Evolutionary conservation across 306 rosid genomes (phyloP), one percentile per base, ranked within the genome.

Genomic region (Acacia confusa): DNA sequence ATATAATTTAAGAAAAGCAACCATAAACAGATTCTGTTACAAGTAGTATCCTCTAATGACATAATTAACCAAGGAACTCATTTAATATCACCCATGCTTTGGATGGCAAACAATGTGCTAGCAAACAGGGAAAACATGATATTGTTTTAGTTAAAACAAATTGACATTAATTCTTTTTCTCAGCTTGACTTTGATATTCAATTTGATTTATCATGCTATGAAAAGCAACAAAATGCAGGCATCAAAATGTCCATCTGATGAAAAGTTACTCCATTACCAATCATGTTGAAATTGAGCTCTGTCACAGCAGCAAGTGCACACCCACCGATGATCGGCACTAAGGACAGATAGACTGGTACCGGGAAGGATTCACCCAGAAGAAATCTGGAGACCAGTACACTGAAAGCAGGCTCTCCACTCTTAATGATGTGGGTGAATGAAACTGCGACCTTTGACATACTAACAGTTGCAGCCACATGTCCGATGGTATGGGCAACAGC

Each of bases 381-480:
- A 70, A 94, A 82, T 85, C 97, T 91, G 1, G 98, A 94, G 82
- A 94, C 97, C 89, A 94, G 63, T 20, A 92, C 98, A 57, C 92
- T 94, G 57, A 94, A 94, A 85, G 98, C 98, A 70, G 97, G 98
- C 76, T 94, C 98, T 48, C 97, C 98, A 82, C 98, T 94, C 93
- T 94, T 94, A 83, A 94, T 94, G 69, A 94, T 94, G 83, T 94
- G 98, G n/a, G 98, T 94, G 89, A 94, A 94, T 34, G 98, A 94
- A 61, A 94, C 97, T 13, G 97, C 98, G 84, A 94, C 98, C 89
- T 94, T 92, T 45, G 98, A 92, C 98, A 94, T 92, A 68, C 98
- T 94, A 83, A 94, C 98, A 0, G 97, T 94, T 38, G 98, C 98
- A 3, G 97, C 98, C 28, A 92, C 98, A 85, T 94, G 97, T 70